These are phyloP conservation scores for Parachaetomium inaequale DNA, from an alignment of 495 filamentous ascomycete genomes.

Conservation along the genomic window DNA sequence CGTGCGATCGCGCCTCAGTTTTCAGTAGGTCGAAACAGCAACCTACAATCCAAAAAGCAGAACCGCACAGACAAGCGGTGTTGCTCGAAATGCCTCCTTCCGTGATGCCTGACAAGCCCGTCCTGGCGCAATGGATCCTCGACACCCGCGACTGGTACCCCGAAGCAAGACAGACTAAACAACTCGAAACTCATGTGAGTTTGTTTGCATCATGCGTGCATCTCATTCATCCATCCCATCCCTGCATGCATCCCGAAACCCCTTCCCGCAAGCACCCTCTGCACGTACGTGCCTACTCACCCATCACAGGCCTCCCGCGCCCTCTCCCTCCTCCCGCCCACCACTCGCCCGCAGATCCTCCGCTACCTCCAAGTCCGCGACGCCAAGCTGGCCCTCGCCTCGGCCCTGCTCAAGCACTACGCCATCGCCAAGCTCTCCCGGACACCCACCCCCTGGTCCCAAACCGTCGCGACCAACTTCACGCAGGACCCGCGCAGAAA, in stretches of 20 bases:
- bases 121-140: constrained; percentile 45
- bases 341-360: constrained; percentile 50
- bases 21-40: too few species aligned
- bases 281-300: background rate
- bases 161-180: constrained; percentile 35
- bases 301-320: constrained; percentile 48
- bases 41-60: background rate
- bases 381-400: constrained; percentile 67
- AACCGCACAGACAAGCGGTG: background rate
- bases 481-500: constrained; percentile 59
- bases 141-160: constrained; percentile 47
- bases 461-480: constrained; percentile 46
- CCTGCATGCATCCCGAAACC: background rate
- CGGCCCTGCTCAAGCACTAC: constrained; percentile 73
- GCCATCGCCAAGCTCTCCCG: constrained; percentile 57
- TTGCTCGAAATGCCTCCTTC: constrained; percentile 4
- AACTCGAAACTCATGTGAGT: constrained; percentile 42
- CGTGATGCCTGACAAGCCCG: background rate
- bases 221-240: background rate
- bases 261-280: too few species aligned
- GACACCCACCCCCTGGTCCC: constrained; percentile 48
- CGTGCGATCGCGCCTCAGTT: too few species aligned
- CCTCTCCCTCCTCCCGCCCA: constrained; percentile 52
- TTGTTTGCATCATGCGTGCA: background rate
- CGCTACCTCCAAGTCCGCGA: constrained; percentile 60